A percentile compares a stretch with the other conserved stretches of the same genome.
phyloP scores from a whole-genome alignment of 768 basidiomycete genomes.

The Lyophyllum decastes region DNA sequence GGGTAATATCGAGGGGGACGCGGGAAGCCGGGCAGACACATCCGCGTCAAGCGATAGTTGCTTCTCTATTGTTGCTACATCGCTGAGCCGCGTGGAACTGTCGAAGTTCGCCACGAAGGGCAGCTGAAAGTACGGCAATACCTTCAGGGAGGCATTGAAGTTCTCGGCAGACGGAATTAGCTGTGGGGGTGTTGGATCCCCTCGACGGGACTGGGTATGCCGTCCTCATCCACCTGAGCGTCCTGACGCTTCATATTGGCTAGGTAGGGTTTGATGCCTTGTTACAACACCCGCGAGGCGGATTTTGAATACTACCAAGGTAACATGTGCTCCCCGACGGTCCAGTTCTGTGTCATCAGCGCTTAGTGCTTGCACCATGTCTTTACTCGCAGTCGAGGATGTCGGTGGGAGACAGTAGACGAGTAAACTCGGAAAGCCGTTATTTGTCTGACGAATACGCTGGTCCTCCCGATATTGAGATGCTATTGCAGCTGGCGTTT shows the following conservation, averaged over 20 bases:
- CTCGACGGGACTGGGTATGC: background rate
- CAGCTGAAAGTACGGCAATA: constrained; percentile 26
- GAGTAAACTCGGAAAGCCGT: constrained; percentile 19
- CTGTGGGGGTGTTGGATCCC: constrained; percentile 17
- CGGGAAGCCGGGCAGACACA: constrained; percentile 7
- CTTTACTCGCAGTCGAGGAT: constrained; percentile 13
- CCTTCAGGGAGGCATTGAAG: constrained; percentile 25
- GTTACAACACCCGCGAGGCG: constrained; percentile 22
- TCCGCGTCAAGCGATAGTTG: constrained; percentile 19
- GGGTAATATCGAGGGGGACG: background rate
- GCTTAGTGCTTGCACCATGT: constrained; percentile 19
- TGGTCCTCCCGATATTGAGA: constrained; percentile 22
- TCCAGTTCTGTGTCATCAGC: background rate
- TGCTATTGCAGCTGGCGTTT: constrained; percentile 18
- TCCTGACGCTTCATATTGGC: constrained; percentile 15
- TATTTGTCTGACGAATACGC: constrained; percentile 17
- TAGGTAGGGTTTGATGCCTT: constrained; percentile 23
- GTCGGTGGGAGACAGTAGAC: constrained; percentile 21
- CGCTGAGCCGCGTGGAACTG: constrained; percentile 15
- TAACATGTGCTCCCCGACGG: constrained; percentile 15
- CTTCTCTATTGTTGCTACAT: constrained; percentile 20
- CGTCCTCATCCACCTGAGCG: background rate
- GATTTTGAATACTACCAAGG: constrained; percentile 23
- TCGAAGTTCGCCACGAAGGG: constrained; percentile 16
- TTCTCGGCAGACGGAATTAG: constrained; percentile 27